These are phyloP conservation scores for Myochromella boudieri DNA, from an alignment of 768 basidiomycete species.

Conservation along the genomic window DNA sequence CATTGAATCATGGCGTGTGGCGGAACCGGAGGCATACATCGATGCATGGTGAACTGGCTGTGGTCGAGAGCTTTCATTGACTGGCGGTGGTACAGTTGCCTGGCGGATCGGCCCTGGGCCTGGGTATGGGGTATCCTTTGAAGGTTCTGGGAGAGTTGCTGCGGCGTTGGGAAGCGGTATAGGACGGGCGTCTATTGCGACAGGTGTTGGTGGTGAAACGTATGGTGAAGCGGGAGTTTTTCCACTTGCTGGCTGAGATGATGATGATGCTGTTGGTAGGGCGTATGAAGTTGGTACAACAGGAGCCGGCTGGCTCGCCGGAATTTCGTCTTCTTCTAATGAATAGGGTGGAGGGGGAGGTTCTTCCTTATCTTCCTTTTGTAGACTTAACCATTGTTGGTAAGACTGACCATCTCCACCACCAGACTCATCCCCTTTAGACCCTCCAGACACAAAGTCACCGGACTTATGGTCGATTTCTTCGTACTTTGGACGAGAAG, in stretches of 20 bases:
- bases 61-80: slow-evolving; percentile 17
- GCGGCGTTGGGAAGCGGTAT: slow-evolving; percentile 3
- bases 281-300: background rate
- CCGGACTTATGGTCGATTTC: slow-evolving; percentile 29
- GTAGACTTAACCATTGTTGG: slow-evolving; percentile 46
- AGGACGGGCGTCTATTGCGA: background rate
- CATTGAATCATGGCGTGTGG: background rate
- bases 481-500: slow-evolving; percentile 59
- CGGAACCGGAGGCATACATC: background rate
- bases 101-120: slow-evolving; percentile 4
- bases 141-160: background rate
- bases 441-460: slow-evolving; percentile 31
- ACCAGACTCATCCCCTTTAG: background rate
- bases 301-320: slow-evolving; percentile 8
- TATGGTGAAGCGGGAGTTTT: slow-evolving; percentile 2
- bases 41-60: slow-evolving; percentile 10
- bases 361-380: slow-evolving; percentile 48
- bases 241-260: background rate
- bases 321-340: slow-evolving; percentile 42
- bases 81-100: slow-evolving; percentile 14
- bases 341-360: slow-evolving; percentile 72
- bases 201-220: background rate
- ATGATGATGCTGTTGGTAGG: slow-evolving; percentile 5
- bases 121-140: slow-evolving; percentile 1
- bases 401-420: slow-evolving; percentile 32